A percentile compares a stretch with the other conserved stretches of the same genome.
These are phyloP conservation scores for Leptographium wingfieldii DNA, from an alignment of 2,329 filamentous ascomycete genomes.

Conservation along the genomic window DNA sequence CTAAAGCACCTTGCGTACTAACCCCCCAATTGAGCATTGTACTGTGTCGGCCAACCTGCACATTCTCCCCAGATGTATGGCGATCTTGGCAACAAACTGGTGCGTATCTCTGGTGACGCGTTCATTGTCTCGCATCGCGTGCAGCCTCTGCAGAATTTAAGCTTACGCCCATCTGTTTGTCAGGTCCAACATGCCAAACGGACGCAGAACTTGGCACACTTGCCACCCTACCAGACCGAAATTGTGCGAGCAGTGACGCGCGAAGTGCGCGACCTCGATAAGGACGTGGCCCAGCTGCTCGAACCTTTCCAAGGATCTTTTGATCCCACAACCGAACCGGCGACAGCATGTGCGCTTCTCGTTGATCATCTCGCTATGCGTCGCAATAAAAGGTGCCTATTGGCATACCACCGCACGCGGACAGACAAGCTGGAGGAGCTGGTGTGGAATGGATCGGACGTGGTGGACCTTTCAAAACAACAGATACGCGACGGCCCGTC, in stretches of 20 bases:
- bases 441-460: conserved; percentile 81
- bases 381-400: conserved; percentile 85
- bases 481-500: conserved; percentile 31
- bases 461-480: conserved; percentile 56
- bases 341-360: conserved; percentile 74
- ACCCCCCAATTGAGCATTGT: neutral
- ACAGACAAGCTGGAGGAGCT: conserved; percentile 87
- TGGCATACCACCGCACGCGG: conserved; percentile 85
- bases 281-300: conserved; percentile 67
- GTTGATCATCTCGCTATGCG: conserved; percentile 94
- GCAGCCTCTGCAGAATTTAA: neutral
- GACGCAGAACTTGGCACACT: conserved; percentile 70
- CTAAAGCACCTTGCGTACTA: neutral
- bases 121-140: neutral
- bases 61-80: conserved; percentile 57
- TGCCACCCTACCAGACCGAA: conserved; percentile 88
- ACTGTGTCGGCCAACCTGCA: neutral
- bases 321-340: conserved; percentile 70
- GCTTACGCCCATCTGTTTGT: neutral
- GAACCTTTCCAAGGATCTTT: conserved; percentile 77
- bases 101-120: conserved; percentile 24
- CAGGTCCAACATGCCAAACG: conserved; percentile 94
- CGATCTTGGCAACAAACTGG: conserved; percentile 75
- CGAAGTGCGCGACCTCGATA: conserved; percentile 87
- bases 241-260: conserved; percentile 76